phyloP scores from a whole-genome alignment of 768 basidiomycete species.

The Candolleomyces aberdarensis region DNA sequence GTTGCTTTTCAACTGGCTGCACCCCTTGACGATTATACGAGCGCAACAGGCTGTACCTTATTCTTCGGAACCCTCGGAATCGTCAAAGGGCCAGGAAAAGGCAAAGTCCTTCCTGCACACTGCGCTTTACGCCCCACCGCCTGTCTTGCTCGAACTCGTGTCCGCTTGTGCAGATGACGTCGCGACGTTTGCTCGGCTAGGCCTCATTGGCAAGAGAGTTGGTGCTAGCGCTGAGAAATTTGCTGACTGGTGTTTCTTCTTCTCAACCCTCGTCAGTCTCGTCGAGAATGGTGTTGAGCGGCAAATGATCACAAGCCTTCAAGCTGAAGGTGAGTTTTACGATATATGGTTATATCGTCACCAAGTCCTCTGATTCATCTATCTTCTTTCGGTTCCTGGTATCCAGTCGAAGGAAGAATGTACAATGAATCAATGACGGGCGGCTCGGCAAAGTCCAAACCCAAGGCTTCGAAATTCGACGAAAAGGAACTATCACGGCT shows the following conservation, averaged over 20 bases:
- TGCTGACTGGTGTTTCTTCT: slow-evolving; percentile 86
- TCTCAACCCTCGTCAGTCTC: slow-evolving; percentile 72
- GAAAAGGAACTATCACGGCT: slow-evolving; percentile 69
- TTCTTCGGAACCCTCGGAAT: slow-evolving; percentile 40
- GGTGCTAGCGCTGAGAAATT: slow-evolving; percentile 72
- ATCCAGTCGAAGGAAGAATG: slow-evolving; percentile 65
- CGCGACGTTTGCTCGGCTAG: slow-evolving; percentile 70
- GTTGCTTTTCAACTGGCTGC: slow-evolving; percentile 82
- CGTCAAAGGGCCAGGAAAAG: slow-evolving; percentile 38
- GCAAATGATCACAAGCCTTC: slow-evolving; percentile 60
- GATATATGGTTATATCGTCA: neutral
- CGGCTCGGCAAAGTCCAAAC: slow-evolving; percentile 66
- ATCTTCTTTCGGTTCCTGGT: slow-evolving; percentile 1
- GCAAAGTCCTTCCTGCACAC: slow-evolving; percentile 73
- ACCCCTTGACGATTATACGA: slow-evolving; percentile 67
- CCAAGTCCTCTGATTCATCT: neutral
- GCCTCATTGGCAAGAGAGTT: slow-evolving; percentile 58
- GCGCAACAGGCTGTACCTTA: slow-evolving; percentile 68
- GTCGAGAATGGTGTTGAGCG: slow-evolving; percentile 84
- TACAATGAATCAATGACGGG: slow-evolving; percentile 73
- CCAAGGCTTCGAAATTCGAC: slow-evolving; percentile 55
- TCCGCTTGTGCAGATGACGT: slow-evolving; percentile 76
- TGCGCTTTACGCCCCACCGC: slow-evolving; percentile 76
- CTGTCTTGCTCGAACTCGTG: slow-evolving; percentile 74
- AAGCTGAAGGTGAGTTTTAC: slow-evolving; percentile 51